Evolutionary conservation across 805 yeast genomes (phyloP).

Genomic region (Candida caryicola): DNA sequence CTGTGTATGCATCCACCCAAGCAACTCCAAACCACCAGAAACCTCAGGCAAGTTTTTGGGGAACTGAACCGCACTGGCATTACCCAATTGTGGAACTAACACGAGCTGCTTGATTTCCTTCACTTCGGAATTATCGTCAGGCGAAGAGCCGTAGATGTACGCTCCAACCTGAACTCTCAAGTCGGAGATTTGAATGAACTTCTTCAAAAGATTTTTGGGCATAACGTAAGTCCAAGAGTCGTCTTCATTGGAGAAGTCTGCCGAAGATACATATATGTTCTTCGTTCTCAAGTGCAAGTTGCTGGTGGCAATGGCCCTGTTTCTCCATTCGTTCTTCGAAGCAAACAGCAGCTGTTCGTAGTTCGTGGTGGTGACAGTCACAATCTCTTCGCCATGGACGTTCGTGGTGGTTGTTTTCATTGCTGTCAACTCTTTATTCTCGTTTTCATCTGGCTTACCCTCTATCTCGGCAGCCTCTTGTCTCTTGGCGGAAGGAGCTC

Average conservation of each 20-base stretch:
- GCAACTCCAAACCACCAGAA: conserved; percentile 57
- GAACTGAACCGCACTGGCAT: conserved; percentile 59
- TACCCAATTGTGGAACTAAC: conserved; percentile 86
- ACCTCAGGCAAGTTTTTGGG: conserved; percentile 45
- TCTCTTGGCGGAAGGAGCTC: conserved; percentile 83
- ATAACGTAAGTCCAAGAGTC: conserved; percentile 66
- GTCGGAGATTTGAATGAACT: conserved; percentile 79
- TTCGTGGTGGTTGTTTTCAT: conserved; percentile 79
- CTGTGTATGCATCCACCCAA: conserved; percentile 96
- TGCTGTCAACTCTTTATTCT: conserved; percentile 61
- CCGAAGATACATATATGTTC: conserved; percentile 64
- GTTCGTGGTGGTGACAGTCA: conserved; percentile 86
- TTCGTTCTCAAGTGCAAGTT: conserved; percentile 71
- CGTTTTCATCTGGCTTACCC: conserved; percentile 22
- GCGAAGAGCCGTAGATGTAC: conserved; percentile 74
- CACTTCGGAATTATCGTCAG: conserved; percentile 64
- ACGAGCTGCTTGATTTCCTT: conserved; percentile 77
- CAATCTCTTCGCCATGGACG: conserved; percentile 94
- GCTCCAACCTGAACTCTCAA: conserved; percentile 81
- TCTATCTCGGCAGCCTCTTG: conserved; percentile 82
- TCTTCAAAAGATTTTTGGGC: conserved; percentile 77
- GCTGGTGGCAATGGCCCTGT: conserved; percentile 75
- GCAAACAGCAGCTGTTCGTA: conserved; percentile 83
- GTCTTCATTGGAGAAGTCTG: conserved; percentile 44
- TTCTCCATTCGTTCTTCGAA: conserved; percentile 89